These are phyloP conservation scores for Cladobotryum mycophilum DNA, from an alignment of 2,329 filamentous ascomycete species.

Conservation along the genomic window DNA sequence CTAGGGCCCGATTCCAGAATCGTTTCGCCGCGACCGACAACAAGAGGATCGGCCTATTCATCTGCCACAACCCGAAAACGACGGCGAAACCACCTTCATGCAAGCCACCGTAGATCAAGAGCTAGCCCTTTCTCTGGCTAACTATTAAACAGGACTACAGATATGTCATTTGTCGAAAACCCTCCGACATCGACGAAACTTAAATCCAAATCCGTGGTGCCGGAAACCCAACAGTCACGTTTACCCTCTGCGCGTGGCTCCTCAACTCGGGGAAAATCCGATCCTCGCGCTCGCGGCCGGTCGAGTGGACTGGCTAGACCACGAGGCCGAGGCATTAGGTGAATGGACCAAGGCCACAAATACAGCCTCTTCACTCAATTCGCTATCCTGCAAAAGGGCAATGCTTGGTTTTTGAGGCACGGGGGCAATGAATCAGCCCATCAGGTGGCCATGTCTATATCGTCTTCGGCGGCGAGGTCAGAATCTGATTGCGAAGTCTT, in stretches of 20 bases:
- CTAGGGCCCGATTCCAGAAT: constrained; percentile 76
- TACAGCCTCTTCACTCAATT: neutral
- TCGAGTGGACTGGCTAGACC: constrained; percentile 41
- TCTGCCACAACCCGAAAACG: constrained; percentile 29
- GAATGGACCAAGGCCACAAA: constrained; percentile 17
- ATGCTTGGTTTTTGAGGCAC: no score
- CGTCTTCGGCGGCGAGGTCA: constrained; percentile 17
- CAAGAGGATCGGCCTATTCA: constrained; percentile 42
- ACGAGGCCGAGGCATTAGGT: constrained; percentile 41
- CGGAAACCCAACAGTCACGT: constrained; percentile 40
- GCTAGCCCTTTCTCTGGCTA: neutral
- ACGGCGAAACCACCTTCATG: constrained; percentile 81
- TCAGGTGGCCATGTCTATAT: constrained; percentile 28
- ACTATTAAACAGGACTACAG: constrained; percentile 62
- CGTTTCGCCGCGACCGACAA: constrained; percentile 63
- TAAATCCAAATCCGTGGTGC: constrained; percentile 38
- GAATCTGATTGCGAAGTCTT: constrained; percentile 60
- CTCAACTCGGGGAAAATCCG: constrained; percentile 25
- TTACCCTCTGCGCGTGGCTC: constrained; percentile 40
- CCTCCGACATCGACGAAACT: constrained; percentile 54
- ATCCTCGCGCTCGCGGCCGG: constrained; percentile 28
- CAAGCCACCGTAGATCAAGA: constrained; percentile 35
- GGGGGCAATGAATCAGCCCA: no score
- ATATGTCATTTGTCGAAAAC: constrained; percentile 86
- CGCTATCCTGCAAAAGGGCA: no score